These are phyloP conservation scores for Kwoniella sp. DNA, from an alignment of 768 basidiomycete species.

Conservation along the genomic window DNA sequence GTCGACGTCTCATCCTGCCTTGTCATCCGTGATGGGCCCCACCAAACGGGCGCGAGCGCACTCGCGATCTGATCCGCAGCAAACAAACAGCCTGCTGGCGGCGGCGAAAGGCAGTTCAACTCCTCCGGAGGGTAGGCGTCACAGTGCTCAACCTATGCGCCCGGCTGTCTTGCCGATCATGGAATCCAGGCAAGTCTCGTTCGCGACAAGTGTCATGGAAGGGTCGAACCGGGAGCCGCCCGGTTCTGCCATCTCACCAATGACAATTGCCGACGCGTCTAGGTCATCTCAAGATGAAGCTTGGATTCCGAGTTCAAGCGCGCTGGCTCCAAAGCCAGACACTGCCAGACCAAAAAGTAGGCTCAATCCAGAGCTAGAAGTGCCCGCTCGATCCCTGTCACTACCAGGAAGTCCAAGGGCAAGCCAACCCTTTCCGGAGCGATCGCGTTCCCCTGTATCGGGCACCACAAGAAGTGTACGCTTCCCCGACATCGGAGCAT, in stretches of 20 bases:
- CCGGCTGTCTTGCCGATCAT: constrained; percentile 20
- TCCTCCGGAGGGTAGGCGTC: neutral
- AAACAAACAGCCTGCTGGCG: neutral
- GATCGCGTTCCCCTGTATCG: too few relatives aligned
- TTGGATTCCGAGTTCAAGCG: too few relatives aligned
- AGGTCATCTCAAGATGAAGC: too few relatives aligned
- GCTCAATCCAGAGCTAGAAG: too few relatives aligned
- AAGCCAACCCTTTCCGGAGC: constrained; percentile 7
- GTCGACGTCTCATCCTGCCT: constrained; percentile 14
- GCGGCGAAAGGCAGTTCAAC: neutral
- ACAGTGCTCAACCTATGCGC: neutral
- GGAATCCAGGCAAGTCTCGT: constrained; percentile 10
- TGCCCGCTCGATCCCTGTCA: neutral
- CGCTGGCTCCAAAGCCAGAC: too few relatives aligned
- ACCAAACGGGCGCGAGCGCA: neutral
- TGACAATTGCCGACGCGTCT: neutral
- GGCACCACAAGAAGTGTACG: neutral
- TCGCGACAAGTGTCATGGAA: neutral
- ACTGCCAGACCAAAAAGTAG: too few relatives aligned
- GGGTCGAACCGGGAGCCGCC: neutral
- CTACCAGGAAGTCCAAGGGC: neutral
- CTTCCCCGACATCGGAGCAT: too few relatives aligned
- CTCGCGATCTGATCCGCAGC: neutral
- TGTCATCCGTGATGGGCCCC: constrained; percentile 11
- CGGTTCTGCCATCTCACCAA: neutral